Evolutionary conservation across 2,329 filamentous ascomycete genomes (phyloP), one percentile per base, ranked within the genome.

Genomic region (Neopestalotiopsis sp.): DNA sequence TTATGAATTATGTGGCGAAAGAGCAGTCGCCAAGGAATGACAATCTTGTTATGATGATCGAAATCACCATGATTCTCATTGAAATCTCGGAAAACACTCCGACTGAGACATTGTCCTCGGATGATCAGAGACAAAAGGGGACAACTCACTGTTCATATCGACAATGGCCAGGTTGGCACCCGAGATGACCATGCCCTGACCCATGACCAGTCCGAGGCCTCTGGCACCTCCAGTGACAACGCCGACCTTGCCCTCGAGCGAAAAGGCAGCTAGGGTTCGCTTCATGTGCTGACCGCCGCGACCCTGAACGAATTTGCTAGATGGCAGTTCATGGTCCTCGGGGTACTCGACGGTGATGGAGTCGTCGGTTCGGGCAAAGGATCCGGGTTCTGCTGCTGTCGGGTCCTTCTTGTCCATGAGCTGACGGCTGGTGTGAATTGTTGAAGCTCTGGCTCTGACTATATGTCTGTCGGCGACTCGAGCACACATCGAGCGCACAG

Each of bases 161-260:
- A 98, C 94, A 80, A 98, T 93, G 57, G 95, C 95, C 71, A 98
- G 86, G 79, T 97, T 91, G 10, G 94, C 93, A 66, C 95, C 95
- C 67, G 93, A 96, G 66, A 94, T 91, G 66, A 97, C 92, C 81
- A 97, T 89, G 61, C 93, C 94, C 84, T 97, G 94, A 65, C 92
- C 93, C 92, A 98, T 98, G 74, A 97, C 94, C 70, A 98, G 84
- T 52, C 95, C 95, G 69, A 98, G 82, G 7, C 95, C 95, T 77
- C 95, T 88, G 32, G 95, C 95, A 77, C 95, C 95, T 66, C 95
- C 95, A 1, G 95, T 98, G 52, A 98, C 92, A 56, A 98, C 85
- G 61, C 90, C 94, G 9, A 95, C 92, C 77, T 91, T 92, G 70
- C 90, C 92, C 78, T 97, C 92, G 42, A 98, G 88, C 9, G 94